phyloP scores from a whole-genome alignment of 805 yeast species.

The Ogataea degrootiae region DNA sequence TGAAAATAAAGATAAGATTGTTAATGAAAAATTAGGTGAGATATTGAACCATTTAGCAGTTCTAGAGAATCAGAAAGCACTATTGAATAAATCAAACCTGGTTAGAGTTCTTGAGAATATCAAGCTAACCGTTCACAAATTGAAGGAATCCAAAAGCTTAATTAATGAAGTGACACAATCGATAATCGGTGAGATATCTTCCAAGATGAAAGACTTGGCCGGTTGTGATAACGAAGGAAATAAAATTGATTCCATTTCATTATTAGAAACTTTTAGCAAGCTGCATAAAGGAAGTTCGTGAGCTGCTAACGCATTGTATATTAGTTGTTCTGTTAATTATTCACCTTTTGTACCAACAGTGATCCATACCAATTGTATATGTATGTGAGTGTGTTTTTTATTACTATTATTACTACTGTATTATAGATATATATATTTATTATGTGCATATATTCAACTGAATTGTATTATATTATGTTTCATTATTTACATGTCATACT shows the following conservation, averaged over 20 bases:
- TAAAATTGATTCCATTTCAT: constrained; percentile 27
- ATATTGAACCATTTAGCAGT: constrained; percentile 11
- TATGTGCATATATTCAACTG: background rate
- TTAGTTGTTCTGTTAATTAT: no score
- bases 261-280: constrained; percentile 32
- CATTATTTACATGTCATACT: background rate
- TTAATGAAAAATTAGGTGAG: constrained; percentile 11
- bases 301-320: background rate
- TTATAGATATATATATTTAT: background rate
- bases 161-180: constrained; percentile 16
- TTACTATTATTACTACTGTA: background rate
- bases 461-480: background rate
- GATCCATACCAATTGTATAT: no score
- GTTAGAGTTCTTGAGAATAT: constrained; percentile 33
- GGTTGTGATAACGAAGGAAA: constrained; percentile 19
- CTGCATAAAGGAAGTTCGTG: background rate
- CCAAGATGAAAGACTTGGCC: constrained; percentile 16
- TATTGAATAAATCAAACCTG: constrained; percentile 7
- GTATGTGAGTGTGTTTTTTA: no score
- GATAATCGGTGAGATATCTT: constrained; percentile 18
- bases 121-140: constrained; percentile 26
- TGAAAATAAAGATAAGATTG: constrained; percentile 2
- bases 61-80: constrained; percentile 8
- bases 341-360: no score
- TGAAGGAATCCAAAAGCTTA: constrained; percentile 21